Conservation (phyloP, 1,139 yeast genomes). For the Blastobotrys petasosporus region DNA sequence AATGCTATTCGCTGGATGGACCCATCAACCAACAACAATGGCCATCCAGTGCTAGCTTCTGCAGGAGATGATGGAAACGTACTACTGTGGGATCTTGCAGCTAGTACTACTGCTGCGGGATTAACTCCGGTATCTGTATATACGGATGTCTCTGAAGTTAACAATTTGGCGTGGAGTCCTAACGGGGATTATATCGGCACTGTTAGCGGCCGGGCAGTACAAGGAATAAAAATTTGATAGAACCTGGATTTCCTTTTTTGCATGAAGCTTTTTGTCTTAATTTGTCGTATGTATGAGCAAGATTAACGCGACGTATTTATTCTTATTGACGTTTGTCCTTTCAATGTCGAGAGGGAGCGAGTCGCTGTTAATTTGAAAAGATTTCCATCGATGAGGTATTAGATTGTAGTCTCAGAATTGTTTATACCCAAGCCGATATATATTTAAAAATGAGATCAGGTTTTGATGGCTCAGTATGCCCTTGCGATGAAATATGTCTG, state of each 20-base stretch:
- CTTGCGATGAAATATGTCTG: too few relatives aligned
- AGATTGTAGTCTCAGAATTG: too few relatives aligned
- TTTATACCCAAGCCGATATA: too few relatives aligned
- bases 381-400: too few relatives aligned
- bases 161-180: constrained; percentile 69
- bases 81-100: constrained; percentile 68
- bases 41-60: constrained; percentile 54
- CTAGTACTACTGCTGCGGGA: constrained; percentile 19
- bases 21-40: constrained; percentile 27
- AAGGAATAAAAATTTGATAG: constrained; percentile 48
- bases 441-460: too few relatives aligned
- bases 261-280: not conserved
- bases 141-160: constrained; percentile 61
- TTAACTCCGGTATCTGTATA: constrained; percentile 46
- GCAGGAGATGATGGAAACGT: constrained; percentile 93
- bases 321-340: too few relatives aligned
- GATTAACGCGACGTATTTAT: too few relatives aligned
- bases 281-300: not conserved
- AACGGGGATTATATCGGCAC: constrained; percentile 78
- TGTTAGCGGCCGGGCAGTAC: constrained; percentile 74
- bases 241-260: not conserved
- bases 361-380: too few relatives aligned
- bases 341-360: too few relatives aligned
- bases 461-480: too few relatives aligned
- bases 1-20: constrained; percentile 88